A percentile compares a stretch with the other conserved stretches of the same genome.
These are phyloP conservation scores for Fusarium anthophilum DNA, from an alignment of 2,329 filamentous ascomycete genomes.

Conservation along the genomic window DNA sequence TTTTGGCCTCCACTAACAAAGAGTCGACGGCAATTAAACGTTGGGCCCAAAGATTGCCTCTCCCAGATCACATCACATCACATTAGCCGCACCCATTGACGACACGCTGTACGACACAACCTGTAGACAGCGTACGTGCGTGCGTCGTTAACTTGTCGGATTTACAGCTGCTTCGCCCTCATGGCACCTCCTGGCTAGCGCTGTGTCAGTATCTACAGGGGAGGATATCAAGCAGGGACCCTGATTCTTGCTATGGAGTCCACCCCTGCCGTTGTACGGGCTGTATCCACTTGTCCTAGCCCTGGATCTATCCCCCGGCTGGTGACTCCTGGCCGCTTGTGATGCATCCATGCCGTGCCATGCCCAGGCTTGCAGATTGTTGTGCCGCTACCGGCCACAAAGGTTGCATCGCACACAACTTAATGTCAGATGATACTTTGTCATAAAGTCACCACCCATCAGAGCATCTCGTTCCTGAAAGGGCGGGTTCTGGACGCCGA, in stretches of 20 bases:
- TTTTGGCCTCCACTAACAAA: not conserved
- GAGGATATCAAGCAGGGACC: slow-evolving; percentile 28
- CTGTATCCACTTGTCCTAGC: slow-evolving; percentile 5
- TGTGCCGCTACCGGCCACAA: slow-evolving; percentile 19
- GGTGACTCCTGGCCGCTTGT: slow-evolving; percentile 24
- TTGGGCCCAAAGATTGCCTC: slow-evolving; percentile 9
- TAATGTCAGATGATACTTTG: slow-evolving; percentile 23
- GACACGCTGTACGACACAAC: slow-evolving; percentile 6
- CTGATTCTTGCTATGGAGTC: slow-evolving; percentile 29
- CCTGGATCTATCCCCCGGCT: slow-evolving; percentile 9
- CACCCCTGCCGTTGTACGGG: slow-evolving; percentile 20
- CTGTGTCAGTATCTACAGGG: slow-evolving; percentile 38
- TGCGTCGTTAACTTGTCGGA: slow-evolving; percentile 5
- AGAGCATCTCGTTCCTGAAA: slow-evolving; percentile 11
- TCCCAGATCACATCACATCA: slow-evolving; percentile 22
- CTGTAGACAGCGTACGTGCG: not conserved
- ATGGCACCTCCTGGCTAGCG: slow-evolving; percentile 31
- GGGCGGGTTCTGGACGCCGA: slow-evolving; percentile 29
- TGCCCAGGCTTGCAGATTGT: slow-evolving; percentile 15
- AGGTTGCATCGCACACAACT: slow-evolving; percentile 26
- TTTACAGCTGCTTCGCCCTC: slow-evolving; percentile 8
- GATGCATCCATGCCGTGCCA: slow-evolving; percentile 25
- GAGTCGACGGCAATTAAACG: not conserved
- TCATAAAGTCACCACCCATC: slow-evolving; percentile 20
- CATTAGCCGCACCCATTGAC: slow-evolving; percentile 5